Evolutionary conservation across 73 alveolate species (phyloP), one percentile per base, ranked within the genome.

Genomic region (Uronychia binucleata): DNA sequence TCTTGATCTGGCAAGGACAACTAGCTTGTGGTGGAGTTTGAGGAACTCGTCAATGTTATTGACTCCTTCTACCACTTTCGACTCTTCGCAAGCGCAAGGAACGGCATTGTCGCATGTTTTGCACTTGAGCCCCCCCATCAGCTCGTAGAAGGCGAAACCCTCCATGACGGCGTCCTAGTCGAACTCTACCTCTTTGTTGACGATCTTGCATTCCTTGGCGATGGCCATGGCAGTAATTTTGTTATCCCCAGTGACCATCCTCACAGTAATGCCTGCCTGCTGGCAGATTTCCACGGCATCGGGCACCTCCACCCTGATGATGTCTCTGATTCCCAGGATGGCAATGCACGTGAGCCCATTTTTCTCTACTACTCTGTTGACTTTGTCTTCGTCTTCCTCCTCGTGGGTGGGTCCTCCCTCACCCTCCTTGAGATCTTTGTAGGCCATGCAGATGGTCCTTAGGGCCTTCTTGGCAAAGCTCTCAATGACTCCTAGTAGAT

Each of bases 241-340:
- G 85, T 97, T 97, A 88, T 97, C 99, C 0, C 99, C 99, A 25
- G 99, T 97, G 1, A 97, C 99, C 99, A 97, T 97, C 82, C 98
- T 93, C n/a, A 97, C 99, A 46, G 84, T 95, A 19, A 97, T 95
- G 30, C 98, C 97, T 59, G 99, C 99, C 74, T 82, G 86, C 76
- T 89, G 82, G 88, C 99, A 95, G 76, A 60, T 31, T 25, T 88
- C 82, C 26, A 97, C 97, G 59, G 98, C 98, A 29, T 85, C 91
- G 26, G 99, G 99, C 57, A 97, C 99, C 83, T 97, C 99, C 34
- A 79, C 88, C 84, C 99, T 89, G 77, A 95, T 78, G 57, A 93
- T 87, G 84, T 97, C 99, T 85, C 95, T 82, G 46, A 97, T 95
- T 30, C 98, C 98, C 30, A 92, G 34, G 75, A 96, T 91, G n/a